These are phyloP conservation scores for Puccinia triticina DNA, from an alignment of 1,284 basidiomycete genomes.

Conservation along the genomic window DNA sequence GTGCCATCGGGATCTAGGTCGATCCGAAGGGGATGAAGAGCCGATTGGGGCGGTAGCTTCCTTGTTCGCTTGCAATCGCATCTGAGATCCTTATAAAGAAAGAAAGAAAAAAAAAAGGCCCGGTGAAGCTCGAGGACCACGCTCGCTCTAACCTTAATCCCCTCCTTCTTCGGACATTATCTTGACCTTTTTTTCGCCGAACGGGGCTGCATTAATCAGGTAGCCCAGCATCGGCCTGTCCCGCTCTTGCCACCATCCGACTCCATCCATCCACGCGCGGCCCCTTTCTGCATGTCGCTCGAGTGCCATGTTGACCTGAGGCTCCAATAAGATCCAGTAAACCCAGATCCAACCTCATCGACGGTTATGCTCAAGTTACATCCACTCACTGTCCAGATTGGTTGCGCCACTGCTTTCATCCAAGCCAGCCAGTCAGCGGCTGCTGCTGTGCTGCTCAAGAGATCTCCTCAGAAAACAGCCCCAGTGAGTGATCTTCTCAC, in stretches of 20 bases:
- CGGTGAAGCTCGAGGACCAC: background rate
- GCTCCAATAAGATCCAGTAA: background rate
- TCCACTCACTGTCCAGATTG: background rate
- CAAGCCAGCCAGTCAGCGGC: background rate
- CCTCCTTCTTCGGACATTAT: background rate
- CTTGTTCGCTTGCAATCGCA: background rate
- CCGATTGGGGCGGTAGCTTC: background rate
- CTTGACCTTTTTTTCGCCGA: background rate
- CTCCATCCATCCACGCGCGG: background rate
- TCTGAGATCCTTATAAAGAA: no score
- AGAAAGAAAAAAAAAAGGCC: background rate
- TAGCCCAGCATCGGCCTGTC: background rate
- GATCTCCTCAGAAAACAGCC: constrained; percentile 9
- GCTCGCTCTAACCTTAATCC: background rate
- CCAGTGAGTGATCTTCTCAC: background rate
- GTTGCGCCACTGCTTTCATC: constrained; percentile 24
- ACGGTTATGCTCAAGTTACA: constrained; percentile 3
- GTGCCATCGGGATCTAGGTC: constrained; percentile 21
- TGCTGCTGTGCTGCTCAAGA: constrained; percentile 2
- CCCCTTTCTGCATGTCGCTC: background rate
- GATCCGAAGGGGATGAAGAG: constrained; percentile 3
- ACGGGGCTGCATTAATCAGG: no score
- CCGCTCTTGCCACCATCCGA: background rate
- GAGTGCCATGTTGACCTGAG: background rate
- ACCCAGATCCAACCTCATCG: background rate